phyloP scores from a whole-genome alignment of 2,329 filamentous ascomycete genomes.

The Pseudocercospora fuligena region DNA sequence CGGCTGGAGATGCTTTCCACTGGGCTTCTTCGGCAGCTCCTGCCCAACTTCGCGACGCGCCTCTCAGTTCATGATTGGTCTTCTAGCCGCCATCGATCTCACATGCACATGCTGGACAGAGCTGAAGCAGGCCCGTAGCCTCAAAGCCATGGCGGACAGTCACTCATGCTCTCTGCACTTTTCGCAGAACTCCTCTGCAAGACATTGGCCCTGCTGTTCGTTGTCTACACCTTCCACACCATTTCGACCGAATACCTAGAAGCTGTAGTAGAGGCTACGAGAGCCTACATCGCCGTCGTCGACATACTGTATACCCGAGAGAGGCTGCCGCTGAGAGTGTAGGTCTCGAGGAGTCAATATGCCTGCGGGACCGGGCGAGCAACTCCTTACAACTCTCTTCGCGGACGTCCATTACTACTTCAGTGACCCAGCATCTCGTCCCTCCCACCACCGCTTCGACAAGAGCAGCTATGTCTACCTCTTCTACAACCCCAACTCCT shows the following conservation, averaged over 20 bases:
- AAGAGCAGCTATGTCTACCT: constrained; percentile 80
- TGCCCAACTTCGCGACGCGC: neutral
- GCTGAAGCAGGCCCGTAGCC: constrained; percentile 2
- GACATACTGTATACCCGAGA: constrained; percentile 33
- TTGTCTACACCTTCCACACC: constrained; percentile 20
- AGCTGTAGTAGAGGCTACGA: constrained; percentile 34
- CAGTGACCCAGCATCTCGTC: constrained; percentile 66
- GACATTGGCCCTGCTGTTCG: constrained; percentile 24
- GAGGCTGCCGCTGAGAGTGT: constrained; percentile 27
- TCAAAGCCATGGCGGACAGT: constrained; percentile 16
- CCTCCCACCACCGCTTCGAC: constrained; percentile 80
- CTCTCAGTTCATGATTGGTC: constrained; percentile 1
- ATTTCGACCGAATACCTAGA: constrained; percentile 33
- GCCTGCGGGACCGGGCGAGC: constrained; percentile 55
- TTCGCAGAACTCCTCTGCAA: constrained; percentile 25
- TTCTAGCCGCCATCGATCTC: constrained; percentile 10
- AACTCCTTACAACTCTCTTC: constrained; percentile 59
- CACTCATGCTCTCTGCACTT: constrained; percentile 20
- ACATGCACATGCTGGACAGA: constrained; percentile 2
- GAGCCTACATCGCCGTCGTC: constrained; percentile 36
- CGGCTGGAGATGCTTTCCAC: neutral
- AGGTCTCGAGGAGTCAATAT: constrained; percentile 37
- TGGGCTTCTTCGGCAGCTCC: neutral
- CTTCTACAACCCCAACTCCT: constrained; percentile 72
- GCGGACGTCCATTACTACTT: constrained; percentile 82